Percentiles rank a stretch among this genome's conserved stretches.
Conservation (phyloP, 345 rosid genomes). For the Aquilaria malaccensis region DNA sequence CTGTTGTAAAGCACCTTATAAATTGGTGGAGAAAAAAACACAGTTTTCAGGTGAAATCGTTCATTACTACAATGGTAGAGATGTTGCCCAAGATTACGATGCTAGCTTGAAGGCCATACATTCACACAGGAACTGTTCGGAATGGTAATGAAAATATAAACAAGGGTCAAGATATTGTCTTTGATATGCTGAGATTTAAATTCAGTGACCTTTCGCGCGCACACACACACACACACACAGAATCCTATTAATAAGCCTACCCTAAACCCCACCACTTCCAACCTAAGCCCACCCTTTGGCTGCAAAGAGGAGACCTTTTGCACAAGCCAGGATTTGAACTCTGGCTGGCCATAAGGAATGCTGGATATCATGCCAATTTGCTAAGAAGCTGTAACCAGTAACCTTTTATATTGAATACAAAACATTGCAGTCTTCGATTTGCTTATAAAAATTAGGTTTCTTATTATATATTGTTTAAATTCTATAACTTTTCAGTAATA, state of each 20-base stretch:
- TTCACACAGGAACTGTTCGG: constrained; percentile 73
- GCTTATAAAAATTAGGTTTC: too few relatives aligned
- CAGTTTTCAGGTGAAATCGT: constrained; percentile 89
- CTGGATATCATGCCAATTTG: too few relatives aligned
- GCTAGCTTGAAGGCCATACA: constrained; percentile 58
- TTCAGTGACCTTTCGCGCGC: too few relatives aligned
- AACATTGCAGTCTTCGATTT: neutral
- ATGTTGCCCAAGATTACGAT: constrained; percentile 48
- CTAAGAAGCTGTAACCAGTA: too few relatives aligned
- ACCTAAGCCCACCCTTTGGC: too few relatives aligned
- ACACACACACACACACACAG: too few relatives aligned
- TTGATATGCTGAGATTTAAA: too few relatives aligned
- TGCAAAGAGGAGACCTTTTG: too few relatives aligned
- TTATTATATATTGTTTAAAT: neutral
- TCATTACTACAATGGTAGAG: constrained; percentile 56
- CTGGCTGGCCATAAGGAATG: too few relatives aligned
- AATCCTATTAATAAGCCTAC: too few relatives aligned
- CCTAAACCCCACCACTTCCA: too few relatives aligned
- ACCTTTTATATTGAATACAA: neutral
- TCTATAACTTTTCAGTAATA: neutral
- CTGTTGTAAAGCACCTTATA: neutral
- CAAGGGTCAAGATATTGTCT: neutral
- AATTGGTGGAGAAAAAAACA: constrained; percentile 13
- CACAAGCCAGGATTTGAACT: too few relatives aligned
- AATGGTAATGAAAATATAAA: constrained; percentile 53